Conservation (phyloP, 495 filamentous ascomycete species). For the Aspergillus sclerotiicarbonarius region DNA sequence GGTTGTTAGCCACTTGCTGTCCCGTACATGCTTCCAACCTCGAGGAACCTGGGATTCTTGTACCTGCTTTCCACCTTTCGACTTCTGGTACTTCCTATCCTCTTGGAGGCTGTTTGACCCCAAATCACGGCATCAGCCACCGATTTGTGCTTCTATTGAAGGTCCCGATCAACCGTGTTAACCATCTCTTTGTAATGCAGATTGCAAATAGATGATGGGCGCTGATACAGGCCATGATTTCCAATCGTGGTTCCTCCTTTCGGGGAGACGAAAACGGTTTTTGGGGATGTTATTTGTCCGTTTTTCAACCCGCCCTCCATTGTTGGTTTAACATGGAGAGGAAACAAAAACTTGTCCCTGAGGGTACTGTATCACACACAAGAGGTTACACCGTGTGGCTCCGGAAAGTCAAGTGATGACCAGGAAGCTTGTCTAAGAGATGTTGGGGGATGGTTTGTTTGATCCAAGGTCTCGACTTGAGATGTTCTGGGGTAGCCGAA, state of each 20-base stretch:
- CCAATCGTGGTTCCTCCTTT: conserved; percentile 30
- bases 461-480: conserved; percentile 36
- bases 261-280: conserved; percentile 63
- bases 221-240: conserved; percentile 49
- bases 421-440: neutral
- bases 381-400: conserved; percentile 36
- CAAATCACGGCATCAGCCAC: conserved; percentile 54
- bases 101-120: conserved; percentile 39
- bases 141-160: conserved; percentile 43
- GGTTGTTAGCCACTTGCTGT: conserved; percentile 11
- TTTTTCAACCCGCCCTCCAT: conserved; percentile 57
- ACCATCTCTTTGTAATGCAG: conserved; percentile 59
- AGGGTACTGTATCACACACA: conserved; percentile 76
- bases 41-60: conserved; percentile 41
- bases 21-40: conserved; percentile 44
- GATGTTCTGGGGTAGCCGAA: conserved; percentile 37
- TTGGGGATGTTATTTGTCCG: conserved; percentile 85
- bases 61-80: conserved; percentile 40
- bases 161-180: conserved; percentile 72
- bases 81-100: conserved; percentile 20
- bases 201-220: conserved; percentile 63
- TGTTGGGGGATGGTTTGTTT: conserved; percentile 30
- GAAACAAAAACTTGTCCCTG: conserved; percentile 87
- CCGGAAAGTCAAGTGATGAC: conserved; percentile 2
- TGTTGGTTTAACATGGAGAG: conserved; percentile 49